Percentiles rank a stretch among this genome's conserved stretches.
phyloP scores from a whole-genome alignment of 1,284 basidiomycete genomes.

The Ustilago curta region DNA sequence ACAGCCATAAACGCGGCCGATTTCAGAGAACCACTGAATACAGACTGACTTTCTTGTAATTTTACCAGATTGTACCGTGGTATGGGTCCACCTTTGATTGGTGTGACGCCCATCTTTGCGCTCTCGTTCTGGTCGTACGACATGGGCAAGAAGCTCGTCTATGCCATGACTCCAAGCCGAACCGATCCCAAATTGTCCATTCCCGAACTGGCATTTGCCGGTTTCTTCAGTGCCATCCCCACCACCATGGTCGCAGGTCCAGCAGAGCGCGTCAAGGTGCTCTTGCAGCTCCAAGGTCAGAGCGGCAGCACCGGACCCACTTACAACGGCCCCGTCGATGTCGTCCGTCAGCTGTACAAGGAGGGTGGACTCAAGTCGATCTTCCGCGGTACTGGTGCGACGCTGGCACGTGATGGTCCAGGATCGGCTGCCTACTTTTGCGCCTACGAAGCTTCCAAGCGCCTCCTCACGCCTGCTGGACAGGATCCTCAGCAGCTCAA shows the following conservation, averaged over 20 bases:
- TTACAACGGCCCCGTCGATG: conserved; percentile 93
- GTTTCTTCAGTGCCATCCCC: conserved; percentile 93
- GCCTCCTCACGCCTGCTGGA: conserved; percentile 78
- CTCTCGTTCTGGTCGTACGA: conserved; percentile 99
- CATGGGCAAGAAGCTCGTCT: conserved; percentile 88
- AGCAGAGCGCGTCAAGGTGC: conserved; percentile 95
- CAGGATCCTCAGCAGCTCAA: conserved; percentile 84
- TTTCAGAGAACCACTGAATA: background rate
- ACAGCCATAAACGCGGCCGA: no score
- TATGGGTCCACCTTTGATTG: conserved; percentile 93
- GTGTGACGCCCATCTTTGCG: conserved; percentile 98
- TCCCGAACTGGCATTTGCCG: conserved; percentile 87
- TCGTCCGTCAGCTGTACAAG: conserved; percentile 88
- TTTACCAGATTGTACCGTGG: conserved; percentile 86
- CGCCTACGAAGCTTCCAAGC: conserved; percentile 94
- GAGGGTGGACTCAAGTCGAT: conserved; percentile 94
- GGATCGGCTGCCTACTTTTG: conserved; percentile 98
- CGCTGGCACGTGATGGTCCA: conserved; percentile 92
- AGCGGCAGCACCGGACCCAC: conserved; percentile 75
- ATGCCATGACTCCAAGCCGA: conserved; percentile 75
- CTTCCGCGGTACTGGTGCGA: conserved; percentile 91
- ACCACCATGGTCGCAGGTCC: conserved; percentile 92
- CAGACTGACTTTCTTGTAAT: background rate
- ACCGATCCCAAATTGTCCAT: conserved; percentile 77
- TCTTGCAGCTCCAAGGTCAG: conserved; percentile 92